Base-by-base conservation (phyloP, 2,329 filamentous ascomycete genomes). In the Aspergillus sp. region DNA sequence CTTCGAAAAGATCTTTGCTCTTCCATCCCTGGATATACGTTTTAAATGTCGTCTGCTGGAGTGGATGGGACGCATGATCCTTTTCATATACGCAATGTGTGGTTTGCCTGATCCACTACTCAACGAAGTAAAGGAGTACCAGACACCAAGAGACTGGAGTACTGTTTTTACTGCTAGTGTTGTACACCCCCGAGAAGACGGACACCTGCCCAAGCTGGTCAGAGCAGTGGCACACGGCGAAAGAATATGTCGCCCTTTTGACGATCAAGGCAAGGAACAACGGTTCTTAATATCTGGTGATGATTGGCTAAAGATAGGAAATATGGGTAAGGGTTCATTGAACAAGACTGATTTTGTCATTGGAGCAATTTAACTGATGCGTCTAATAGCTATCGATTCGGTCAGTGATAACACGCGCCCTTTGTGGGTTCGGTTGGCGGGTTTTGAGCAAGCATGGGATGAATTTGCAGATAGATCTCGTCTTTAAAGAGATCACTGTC, bases 21-120 rank as follows among this genome's bases (percentile, higher is more conserved):
- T 68, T 69, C 8, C 75, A 75, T 51, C 51, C 72, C 32, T 93
- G 79, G 77, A 72, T 90, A 35, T 67, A 0, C 70, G 73, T 6
- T 71, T 72, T 38, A 91, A 90, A 60, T 71, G 75, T 9, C 81
- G 87, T 5, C 68, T 95, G 0, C 72, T 95, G 6, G 86, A 93
- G 65, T 90, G 83, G 79, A 95, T 94, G 65, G 86, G 83, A 39
- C 80, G 89, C 34, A 67, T 83, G 53, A 87, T 93, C 60, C 69
- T 95, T 5, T 59, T 83, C 5, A 74, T 89, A 66, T 95, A 94
- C 61, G 78, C 83, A 0, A 86, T 84, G 1, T 76, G 85, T 7
- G 77, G 77, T 4, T 77, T 75, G 1, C 84, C 88, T 1, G 65
- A 75, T 0, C 74, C 90, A 1, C 67, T 76, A 0, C 45, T 80